Percentiles rank a stretch among this genome's conserved stretches.
phyloP scores from a whole-genome alignment of 306 rosid genomes.

The Castanopsis chinensis region DNA sequence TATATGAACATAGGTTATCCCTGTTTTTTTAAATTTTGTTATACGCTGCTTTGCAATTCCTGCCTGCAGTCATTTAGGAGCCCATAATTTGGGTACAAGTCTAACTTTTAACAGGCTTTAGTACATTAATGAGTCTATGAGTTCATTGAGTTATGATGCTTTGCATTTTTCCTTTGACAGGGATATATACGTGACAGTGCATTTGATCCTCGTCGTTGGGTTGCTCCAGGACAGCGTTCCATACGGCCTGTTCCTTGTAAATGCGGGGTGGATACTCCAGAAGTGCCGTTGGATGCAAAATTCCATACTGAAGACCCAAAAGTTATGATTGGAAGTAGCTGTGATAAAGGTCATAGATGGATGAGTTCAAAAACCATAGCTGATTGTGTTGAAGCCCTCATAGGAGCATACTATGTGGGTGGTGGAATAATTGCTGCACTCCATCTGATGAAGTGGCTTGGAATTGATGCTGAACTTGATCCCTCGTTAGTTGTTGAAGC shows the following conservation, averaged over 20 bases:
- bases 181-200: constrained; percentile 78
- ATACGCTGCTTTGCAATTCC: not conserved
- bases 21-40: not conserved
- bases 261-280: constrained; percentile 75
- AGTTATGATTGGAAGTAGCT: constrained; percentile 69
- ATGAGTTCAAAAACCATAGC: constrained; percentile 84
- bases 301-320: constrained; percentile 73
- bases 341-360: constrained; percentile 93
- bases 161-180: constrained; percentile 40
- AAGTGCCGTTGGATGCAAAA: constrained; percentile 69
- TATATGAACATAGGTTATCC: not conserved
- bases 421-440: constrained; percentile 80
- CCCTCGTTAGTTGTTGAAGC: constrained; percentile 64
- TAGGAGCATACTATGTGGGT: constrained; percentile 81
- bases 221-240: constrained; percentile 80
- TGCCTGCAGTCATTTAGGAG: not conserved
- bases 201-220: constrained; percentile 97
- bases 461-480: constrained; percentile 67
- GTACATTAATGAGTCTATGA: not conserved
- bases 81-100: not conserved
- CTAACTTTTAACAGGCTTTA: not conserved
- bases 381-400: constrained; percentile 92
- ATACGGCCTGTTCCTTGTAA: constrained; percentile 57
- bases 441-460: constrained; percentile 83
- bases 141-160: not conserved